phyloP scores from a whole-genome alignment of 2,329 filamentous ascomycete species.

The Colletotrichum falcatum region DNA sequence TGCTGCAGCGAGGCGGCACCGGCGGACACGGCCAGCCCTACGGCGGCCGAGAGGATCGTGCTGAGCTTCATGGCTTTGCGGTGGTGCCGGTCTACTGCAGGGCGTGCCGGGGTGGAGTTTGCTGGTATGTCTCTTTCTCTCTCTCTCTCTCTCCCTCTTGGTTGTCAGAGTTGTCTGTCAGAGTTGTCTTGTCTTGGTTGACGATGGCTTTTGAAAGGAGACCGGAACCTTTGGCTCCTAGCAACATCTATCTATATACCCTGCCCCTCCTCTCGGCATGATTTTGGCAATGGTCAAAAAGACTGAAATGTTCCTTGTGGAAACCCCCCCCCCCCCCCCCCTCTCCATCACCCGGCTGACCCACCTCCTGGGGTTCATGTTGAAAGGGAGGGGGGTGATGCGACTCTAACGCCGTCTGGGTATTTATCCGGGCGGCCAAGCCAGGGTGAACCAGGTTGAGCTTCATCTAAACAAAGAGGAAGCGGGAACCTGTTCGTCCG shows the following conservation, averaged over 20 bases:
- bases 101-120: background rate
- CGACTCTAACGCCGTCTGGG: background rate
- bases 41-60: conserved; percentile 31
- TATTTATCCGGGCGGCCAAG: conserved; percentile 31
- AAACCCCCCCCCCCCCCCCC: background rate
- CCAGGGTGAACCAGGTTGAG: background rate
- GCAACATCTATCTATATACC: conserved; percentile 29
- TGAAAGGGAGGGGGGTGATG: conserved; percentile 8
- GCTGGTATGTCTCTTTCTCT: no score
- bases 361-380: conserved; percentile 30
- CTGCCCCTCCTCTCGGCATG: conserved; percentile 3
- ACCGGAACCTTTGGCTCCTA: background rate
- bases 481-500: background rate
- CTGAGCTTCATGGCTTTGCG: conserved; percentile 33
- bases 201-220: background rate
- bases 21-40: conserved; percentile 42
- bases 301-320: conserved; percentile 1
- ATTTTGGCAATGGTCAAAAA: background rate
- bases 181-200: background rate
- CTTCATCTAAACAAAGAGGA: conserved; percentile 11
- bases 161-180: background rate
- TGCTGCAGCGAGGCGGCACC: conserved; percentile 45
- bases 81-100: background rate
- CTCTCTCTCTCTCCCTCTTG: no score
- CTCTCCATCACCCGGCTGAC: conserved; percentile 26